Evolutionary conservation across 306 rosid genomes (phyloP), one percentile per base, ranked within the genome.

Genomic region (Canavalia ensiformis): DNA sequence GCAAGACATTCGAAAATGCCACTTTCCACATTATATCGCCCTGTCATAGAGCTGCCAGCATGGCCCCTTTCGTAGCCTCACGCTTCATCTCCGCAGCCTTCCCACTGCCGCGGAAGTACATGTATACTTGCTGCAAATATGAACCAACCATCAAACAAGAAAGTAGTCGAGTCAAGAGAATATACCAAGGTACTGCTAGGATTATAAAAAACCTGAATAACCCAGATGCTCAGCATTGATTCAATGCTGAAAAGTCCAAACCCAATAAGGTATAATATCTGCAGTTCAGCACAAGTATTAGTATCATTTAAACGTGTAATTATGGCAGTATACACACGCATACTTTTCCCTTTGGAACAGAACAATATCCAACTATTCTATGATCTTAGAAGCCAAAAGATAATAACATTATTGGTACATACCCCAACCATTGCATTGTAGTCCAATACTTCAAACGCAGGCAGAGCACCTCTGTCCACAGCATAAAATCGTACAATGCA

Each of bases 61-160:
- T 81, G 62, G 94, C 87, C 33, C 85, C 85, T 79, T 89, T 86
- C 2, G 94, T 86, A 41, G 99, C 99, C 65, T 88, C 91, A 5
- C 91, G 94, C 84, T 77, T 93, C 88, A 88, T 84, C 11, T 87
- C 89, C 1, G 90, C 86, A 73, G 95, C 91, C 84, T 93, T 93
- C 45, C 98, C 99, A 47, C 93, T 96, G 52, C 98, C 97, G 29
- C 98, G 94, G 84, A 96, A 96, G 79, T 93, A 94, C 88, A 87
- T 83, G 88, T 92, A 90, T 66, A 96, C 99, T 96, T 93, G 89
- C 99, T 96, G 98, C 94, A 87, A 75, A 50, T 67, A 58, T 50
- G 65, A 37, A 51, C 12, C 62, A 82, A 54, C 58, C 42, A 8
- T 86, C 60, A 70, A 65, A 81, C 25, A 70, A 68, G 54, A 56